A percentile compares a stretch with the other conserved stretches of the same genome.
These are phyloP conservation scores for Coemansia sp. DNA, from an alignment of 192 early-diverging fungal genomes.

Conservation along the genomic window DNA sequence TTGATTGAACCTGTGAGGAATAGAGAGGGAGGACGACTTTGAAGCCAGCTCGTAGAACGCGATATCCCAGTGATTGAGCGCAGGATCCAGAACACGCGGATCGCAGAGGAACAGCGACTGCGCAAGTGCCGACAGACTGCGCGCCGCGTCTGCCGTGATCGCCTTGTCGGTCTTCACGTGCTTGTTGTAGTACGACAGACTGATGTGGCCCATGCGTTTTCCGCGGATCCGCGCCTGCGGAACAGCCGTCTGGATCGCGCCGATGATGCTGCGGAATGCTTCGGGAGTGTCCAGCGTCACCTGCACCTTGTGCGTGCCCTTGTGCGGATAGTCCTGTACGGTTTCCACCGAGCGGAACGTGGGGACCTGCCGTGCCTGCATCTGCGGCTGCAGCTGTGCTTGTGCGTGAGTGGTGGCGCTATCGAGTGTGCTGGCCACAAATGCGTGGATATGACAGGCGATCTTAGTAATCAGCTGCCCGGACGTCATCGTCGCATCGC, in stretches of 20 bases:
- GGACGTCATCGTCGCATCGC: not conserved
- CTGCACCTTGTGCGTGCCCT: slow-evolving; percentile 48
- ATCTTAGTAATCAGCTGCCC: slow-evolving; percentile 17
- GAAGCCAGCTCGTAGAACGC: slow-evolving; percentile 47
- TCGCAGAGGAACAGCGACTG: slow-evolving; percentile 16
- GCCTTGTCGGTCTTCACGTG: slow-evolving; percentile 30
- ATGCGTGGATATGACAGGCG: slow-evolving; percentile 14
- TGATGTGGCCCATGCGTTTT: slow-evolving; percentile 43
- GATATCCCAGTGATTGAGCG: slow-evolving; percentile 43
- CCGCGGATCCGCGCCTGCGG: slow-evolving; percentile 30
- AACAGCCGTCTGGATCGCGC: slow-evolving; percentile 14
- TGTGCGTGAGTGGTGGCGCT: too few species aligned
- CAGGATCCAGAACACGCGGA: slow-evolving; percentile 8
- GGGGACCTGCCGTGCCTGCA: not conserved
- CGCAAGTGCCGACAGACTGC: slow-evolving; percentile 23
- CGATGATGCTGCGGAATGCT: slow-evolving; percentile 29
- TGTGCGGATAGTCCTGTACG: slow-evolving; percentile 33
- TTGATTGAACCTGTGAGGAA: slow-evolving; percentile 38
- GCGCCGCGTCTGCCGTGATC: slow-evolving; percentile 18
- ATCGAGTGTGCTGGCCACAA: slow-evolving; percentile 4
- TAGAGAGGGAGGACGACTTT: slow-evolving; percentile 29
- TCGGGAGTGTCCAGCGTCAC: slow-evolving; percentile 32
- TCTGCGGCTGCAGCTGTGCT: too few species aligned
- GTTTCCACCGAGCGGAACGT: slow-evolving; percentile 6
- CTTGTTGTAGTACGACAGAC: slow-evolving; percentile 48